Evolutionary conservation across 2,329 filamentous ascomycete genomes (phyloP), one percentile per base, ranked within the genome.

Genomic region (Dactylellina haptotyla): DNA sequence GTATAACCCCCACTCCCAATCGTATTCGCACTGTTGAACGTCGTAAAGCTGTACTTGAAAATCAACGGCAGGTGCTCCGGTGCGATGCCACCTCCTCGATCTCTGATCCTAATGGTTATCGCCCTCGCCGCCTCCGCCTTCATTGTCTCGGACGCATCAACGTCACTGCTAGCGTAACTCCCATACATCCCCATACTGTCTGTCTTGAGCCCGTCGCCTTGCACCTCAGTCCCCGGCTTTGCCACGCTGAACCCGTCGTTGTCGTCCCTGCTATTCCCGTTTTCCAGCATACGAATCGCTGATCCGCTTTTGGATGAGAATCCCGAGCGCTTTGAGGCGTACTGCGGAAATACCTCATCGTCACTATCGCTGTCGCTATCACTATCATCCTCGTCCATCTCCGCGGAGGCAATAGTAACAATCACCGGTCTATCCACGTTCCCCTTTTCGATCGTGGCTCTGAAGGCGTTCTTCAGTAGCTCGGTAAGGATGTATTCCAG

Each of bases 21-120:
- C 10, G 50, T 69, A n/a, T 54, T 59, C n/a, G 63, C 41, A 39
- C 41, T 58, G n/a, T 77, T 63, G 81, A 98, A 98, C 0, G 95
- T 99, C 18, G 94, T 97, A 80, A 97, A 99, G 75, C 91, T 95
- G 80, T 98, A 99, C 4, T 93, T 93, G 93, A 95, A 99, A 69
- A 99, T 93, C 76, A 94, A 89, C 3, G 89, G 88, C 32, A 95
- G 83, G 26, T 95, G 89, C 14, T 93, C 91, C 0, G 93, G 91
- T 0, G 88, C 87, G 64, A 99, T 98, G 34, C 95, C 95, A 43
- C 94, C 94, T 54, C 95, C 95, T n/a, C 93, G 89, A 80, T 99
- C 95, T 6, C 95, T 89, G 77, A 99, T 97, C 23, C 95, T 88
- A 77, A 99, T 96, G 0, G 95, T 98, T 10, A 99, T 92, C 37